phyloP scores from a whole-genome alignment of 345 rosid species.

The Corchorus olitorius region DNA sequence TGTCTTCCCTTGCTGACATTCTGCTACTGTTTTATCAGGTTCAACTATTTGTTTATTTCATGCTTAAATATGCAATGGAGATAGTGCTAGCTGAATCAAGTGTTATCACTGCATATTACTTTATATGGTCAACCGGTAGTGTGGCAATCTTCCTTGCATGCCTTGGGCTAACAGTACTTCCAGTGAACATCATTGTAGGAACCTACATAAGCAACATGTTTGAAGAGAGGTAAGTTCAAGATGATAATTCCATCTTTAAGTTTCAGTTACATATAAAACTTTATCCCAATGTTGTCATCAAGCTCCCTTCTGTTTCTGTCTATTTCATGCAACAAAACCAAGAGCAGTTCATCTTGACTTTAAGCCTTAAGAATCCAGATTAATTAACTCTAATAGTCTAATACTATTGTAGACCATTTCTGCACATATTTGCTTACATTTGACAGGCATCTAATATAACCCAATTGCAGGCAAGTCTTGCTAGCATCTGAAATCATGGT shows the following conservation, averaged over 20 bases:
- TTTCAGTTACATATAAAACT: background rate
- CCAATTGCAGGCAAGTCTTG: conserved; percentile 64
- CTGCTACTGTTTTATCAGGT: conserved; percentile 41
- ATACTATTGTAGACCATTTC: background rate
- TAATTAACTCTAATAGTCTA: background rate
- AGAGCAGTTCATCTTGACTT: background rate
- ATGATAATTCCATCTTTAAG: background rate
- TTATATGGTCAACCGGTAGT: conserved; percentile 62
- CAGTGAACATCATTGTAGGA: conserved; percentile 71
- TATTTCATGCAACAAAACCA: background rate
- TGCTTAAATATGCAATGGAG: conserved; percentile 90
- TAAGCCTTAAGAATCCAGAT: background rate
- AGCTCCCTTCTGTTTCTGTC: background rate
- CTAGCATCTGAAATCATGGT: conserved; percentile 67
- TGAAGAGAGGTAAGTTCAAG: conserved; percentile 63
- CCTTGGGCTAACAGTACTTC: conserved; percentile 81
- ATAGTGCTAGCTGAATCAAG: conserved; percentile 80
- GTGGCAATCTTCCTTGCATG: conserved; percentile 78
- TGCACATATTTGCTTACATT: background rate
- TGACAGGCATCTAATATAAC: background rate
- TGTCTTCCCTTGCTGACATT: conserved; percentile 10
- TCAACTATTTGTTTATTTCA: conserved; percentile 74
- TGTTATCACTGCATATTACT: conserved; percentile 68
- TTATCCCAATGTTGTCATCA: background rate
- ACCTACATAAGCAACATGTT: conserved; percentile 81